Evolutionary conservation across 306 rosid species (phyloP), one percentile per base, ranked within the genome.

Genomic region (Prunus davidiana): DNA sequence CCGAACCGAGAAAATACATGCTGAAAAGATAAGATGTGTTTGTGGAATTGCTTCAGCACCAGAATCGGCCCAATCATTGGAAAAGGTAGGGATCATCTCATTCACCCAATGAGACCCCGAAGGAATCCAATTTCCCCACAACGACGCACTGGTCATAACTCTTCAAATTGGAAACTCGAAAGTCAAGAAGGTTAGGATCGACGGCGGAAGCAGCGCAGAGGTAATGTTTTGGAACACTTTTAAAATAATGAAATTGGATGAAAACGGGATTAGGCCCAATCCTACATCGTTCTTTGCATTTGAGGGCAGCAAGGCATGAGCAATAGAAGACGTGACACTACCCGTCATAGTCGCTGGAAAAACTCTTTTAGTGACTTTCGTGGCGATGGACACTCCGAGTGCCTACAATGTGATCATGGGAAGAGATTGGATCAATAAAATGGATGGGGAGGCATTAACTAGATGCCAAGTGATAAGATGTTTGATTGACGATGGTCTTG

Each of bases 271-370:
- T 0, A 58, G 15, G 16, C 8, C 18, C 0, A 57, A 57, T 22
- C 30, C 16, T 1, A 11, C 32, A 0, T 8, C 3, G 0, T 0
- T 11, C 0, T 57, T 1, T 0, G 32, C 8, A 1, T 57, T 57
- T 11, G 16, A 22, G 2, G 2, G 8, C 1, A 57, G 4, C 0
- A 20, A 11, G 0, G 32, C 16, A 4, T 0, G 0, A 0, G 30
- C 7, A 0, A 22, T 57, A 10, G 0, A 7, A 22, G 63, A 57
- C 0, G 15, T 57, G 6, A 57, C 63, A 1, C 0, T 57, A 3
- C 15, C 2, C 0, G 2, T 20, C 15, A 57, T 3, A 0, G 15
- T 2, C 3, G 14, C 1, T 6, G 28, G 28, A 1, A 56, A 55
- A 2, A 19, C 25, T 2, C 2, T 18, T 15, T 18, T 15, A 2